Base-by-base conservation (phyloP, 176 grass and related monocot species). In the Triticum dicoccoides region DNA sequence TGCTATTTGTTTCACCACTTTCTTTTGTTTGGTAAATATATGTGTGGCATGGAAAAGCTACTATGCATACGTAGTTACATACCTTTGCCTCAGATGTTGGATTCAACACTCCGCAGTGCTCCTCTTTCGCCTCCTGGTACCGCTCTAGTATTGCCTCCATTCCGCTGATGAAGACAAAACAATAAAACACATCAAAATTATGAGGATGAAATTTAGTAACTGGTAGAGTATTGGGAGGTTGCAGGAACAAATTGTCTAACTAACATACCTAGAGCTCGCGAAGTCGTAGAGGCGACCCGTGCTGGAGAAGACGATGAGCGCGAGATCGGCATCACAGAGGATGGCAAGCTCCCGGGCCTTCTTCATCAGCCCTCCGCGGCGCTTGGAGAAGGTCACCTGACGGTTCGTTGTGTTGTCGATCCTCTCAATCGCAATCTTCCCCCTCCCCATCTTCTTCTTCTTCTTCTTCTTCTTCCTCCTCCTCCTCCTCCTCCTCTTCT, bases 371-470 rank as follows among this genome's bases (percentile, higher is more conserved):
- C 83, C 83, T 29, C 83, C 47, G 59, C 83, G 83, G 2, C 83
- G 83, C 83, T 84, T 84, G 58, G 83, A 84, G 72, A 85, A 85
- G 42, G 82, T 84, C 82, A 76, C 82, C 59, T 84, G 82, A 7
- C 82, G 71, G 39, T 67, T 85, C 29, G 72, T 85, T 42, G 61
- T 17, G 83, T 77, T 85, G 72, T 85, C 73, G 21, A 85, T 85
- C 83, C 83, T 64, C 17, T 77, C 3, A 61, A 85, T 85, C 29
- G 41, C 72, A 6, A 84, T 84, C 59, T 76, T 85, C 12, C 72
- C 83, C 76, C 83, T 85, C 45, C 71, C 82, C 82, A 83, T 83
- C 5, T 12, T 72, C 49, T 8, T 54, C 80, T 56, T 73, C 1
- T 42, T 71, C 47, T 11, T 52, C 80, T 56, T 13, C 44, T 39